Conservation (phyloP, 2,329 filamentous ascomycete species). For the Thyridium curvatum region DNA sequence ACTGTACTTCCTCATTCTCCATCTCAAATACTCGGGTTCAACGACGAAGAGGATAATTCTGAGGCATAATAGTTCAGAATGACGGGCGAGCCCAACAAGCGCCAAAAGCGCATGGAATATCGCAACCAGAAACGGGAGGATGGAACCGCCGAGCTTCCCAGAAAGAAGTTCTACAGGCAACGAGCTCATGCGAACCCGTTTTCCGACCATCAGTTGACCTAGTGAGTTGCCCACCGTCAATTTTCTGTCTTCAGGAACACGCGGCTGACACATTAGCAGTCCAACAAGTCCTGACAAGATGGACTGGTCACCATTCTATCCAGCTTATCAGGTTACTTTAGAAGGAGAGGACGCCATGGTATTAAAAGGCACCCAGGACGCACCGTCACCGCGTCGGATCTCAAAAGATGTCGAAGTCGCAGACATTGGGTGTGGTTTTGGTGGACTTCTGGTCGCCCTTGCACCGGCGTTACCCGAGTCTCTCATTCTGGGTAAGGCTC, state of each 20-base stretch:
- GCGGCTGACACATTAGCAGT: slow-evolving; percentile 36
- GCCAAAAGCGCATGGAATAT: slow-evolving; percentile 61
- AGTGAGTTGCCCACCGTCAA: slow-evolving; percentile 37
- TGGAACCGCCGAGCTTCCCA: slow-evolving; percentile 60
- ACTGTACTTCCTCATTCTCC: no score
- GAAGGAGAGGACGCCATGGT: slow-evolving; percentile 6
- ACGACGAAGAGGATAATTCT: not conserved
- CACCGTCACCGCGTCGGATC: slow-evolving; percentile 27
- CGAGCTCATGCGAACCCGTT: slow-evolving; percentile 97
- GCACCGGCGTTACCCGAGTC: slow-evolving; percentile 75
- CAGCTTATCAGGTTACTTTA: slow-evolving; percentile 50
- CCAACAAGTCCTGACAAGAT: slow-evolving; percentile 74
- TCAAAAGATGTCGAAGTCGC: slow-evolving; percentile 78
- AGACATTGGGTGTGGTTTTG: slow-evolving; percentile 96
- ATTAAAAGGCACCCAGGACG: not conserved
- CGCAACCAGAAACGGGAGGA: slow-evolving; percentile 47
- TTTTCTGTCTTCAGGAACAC: not conserved
- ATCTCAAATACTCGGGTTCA: not conserved
- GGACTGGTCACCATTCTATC: slow-evolving; percentile 87
- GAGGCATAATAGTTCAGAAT: slow-evolving; percentile 18
- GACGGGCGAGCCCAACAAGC: slow-evolving; percentile 45
- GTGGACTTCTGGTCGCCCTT: slow-evolving; percentile 81
- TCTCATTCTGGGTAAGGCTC: slow-evolving; percentile 65
- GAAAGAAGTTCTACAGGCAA: slow-evolving; percentile 95
- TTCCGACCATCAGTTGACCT: slow-evolving; percentile 83